Percentiles rank a stretch among this genome's conserved stretches.
phyloP scores from a whole-genome alignment of 2,329 filamentous ascomycete species.

The Microsporum audouinii region DNA sequence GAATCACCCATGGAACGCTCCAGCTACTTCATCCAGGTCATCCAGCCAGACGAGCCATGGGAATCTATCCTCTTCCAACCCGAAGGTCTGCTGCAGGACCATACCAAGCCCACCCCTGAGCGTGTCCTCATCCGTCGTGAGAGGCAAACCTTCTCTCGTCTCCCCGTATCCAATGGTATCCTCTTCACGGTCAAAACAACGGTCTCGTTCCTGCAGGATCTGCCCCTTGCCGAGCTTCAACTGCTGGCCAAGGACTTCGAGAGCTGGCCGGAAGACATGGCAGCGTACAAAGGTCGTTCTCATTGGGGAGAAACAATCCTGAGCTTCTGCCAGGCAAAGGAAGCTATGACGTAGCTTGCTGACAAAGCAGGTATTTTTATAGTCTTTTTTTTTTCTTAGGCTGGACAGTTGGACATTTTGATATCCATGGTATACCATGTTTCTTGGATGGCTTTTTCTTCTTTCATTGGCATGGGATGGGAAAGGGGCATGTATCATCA shows the following conservation, averaged over 20 bases:
- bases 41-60: slow-evolving; percentile 26
- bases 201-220: slow-evolving; percentile 32
- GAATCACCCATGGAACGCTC: slow-evolving; percentile 38
- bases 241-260: slow-evolving; percentile 35
- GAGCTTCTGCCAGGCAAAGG: slow-evolving; percentile 23
- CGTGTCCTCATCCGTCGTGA: slow-evolving; percentile 40
- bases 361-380: not conserved
- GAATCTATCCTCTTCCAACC: slow-evolving; percentile 37
- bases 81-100: slow-evolving; percentile 29
- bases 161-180: slow-evolving; percentile 36
- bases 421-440: not conserved
- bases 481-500: not conserved
- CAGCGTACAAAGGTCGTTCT: slow-evolving; percentile 35
- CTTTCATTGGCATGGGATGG: not conserved
- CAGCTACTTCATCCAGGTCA: slow-evolving; percentile 42
- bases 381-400: not conserved
- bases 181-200: slow-evolving; percentile 42
- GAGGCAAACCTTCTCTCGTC: slow-evolving; percentile 39
- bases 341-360: slow-evolving; percentile 5
- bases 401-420: not conserved
- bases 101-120: slow-evolving; percentile 26
- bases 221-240: slow-evolving; percentile 31
- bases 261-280: slow-evolving; percentile 37
- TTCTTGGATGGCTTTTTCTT: not conserved
- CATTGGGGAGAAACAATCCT: slow-evolving; percentile 34